Percentiles rank a stretch among this genome's conserved stretches.
phyloP scores from a whole-genome alignment of 1,284 basidiomycete genomes.

The Marasmius oreades region DNA sequence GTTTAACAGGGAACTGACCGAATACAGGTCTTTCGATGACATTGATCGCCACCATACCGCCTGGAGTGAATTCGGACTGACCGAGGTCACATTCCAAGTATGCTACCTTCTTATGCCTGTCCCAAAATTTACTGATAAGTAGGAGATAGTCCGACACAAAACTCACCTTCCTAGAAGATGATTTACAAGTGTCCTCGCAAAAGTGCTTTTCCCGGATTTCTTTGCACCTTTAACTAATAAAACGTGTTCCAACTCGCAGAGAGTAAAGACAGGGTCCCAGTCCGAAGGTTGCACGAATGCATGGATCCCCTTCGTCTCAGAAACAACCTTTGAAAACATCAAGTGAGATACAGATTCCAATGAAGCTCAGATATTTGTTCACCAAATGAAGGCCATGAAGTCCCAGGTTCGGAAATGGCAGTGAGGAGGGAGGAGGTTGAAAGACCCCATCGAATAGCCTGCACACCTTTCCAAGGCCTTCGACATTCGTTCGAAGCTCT shows the following conservation, averaged over 20 bases:
- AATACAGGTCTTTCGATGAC: constrained; percentile 67
- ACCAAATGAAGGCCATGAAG: constrained; percentile 57
- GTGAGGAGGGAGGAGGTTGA: constrained; percentile 29
- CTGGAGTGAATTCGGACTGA: constrained; percentile 91
- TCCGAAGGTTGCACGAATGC: constrained; percentile 32
- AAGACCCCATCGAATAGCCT: constrained; percentile 60
- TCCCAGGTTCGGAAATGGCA: constrained; percentile 27
- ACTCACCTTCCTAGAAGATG: constrained; percentile 54
- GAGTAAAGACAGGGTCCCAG: constrained; percentile 9
- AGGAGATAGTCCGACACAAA: neutral
- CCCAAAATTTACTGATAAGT: neutral
- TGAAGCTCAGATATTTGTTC: constrained; percentile 29
- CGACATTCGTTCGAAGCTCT: constrained; percentile 51
- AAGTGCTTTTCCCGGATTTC: constrained; percentile 87
- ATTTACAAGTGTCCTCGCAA: constrained; percentile 78
- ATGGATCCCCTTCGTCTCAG: constrained; percentile 39
- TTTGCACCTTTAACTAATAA: constrained; percentile 82
- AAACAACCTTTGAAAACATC: neutral
- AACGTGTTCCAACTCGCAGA: constrained; percentile 24
- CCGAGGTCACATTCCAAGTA: constrained; percentile 92
- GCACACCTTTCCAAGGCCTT: constrained; percentile 61
- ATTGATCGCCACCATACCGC: constrained; percentile 82
- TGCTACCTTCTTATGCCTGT: constrained; percentile 72
- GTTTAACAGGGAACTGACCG: constrained; percentile 42
- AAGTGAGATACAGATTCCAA: constrained; percentile 25